Evolutionary conservation across 1,284 basidiomycete species (phyloP).

Genomic region (Pascua sp.): DNA sequence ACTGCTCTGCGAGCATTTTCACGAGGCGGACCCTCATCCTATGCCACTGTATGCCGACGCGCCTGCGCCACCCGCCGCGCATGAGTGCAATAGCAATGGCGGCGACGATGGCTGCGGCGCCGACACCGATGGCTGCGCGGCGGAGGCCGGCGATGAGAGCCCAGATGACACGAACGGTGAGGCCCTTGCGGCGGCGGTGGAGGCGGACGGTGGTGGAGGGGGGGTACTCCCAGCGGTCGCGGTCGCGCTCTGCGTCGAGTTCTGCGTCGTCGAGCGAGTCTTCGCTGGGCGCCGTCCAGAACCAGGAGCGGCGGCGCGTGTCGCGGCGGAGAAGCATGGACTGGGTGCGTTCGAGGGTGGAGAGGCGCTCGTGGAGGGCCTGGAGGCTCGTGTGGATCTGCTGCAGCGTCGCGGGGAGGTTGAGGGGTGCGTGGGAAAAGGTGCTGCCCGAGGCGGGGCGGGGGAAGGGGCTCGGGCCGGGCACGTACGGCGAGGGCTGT

Average conservation of each 20-base stretch:
- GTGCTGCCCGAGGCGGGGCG: constrained; percentile 46
- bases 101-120: constrained; percentile 29
- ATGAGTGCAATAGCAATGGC: constrained; percentile 28
- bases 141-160: constrained; percentile 30
- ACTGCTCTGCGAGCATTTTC: constrained; percentile 2
- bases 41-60: constrained; percentile 1
- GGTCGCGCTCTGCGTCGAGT: constrained; percentile 20
- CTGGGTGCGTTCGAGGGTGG: constrained; percentile 61
- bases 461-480: constrained; percentile 5
- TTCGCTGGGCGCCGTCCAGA: constrained; percentile 36
- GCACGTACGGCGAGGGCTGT: constrained; percentile 12
- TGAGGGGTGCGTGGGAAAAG: constrained; percentile 31
- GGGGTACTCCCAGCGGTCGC: constrained; percentile 18
- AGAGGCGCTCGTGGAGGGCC: constrained; percentile 82
- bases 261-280: constrained; percentile 39
- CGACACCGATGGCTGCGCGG: constrained; percentile 35
- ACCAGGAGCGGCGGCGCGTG: constrained; percentile 32
- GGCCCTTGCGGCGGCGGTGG: constrained; percentile 17
- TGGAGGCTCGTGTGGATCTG: constrained; percentile 74
- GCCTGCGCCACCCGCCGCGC: constrained; percentile 30
- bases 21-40: constrained; percentile 10
- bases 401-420: constrained; percentile 39
- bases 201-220: constrained; percentile 19
- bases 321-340: constrained; percentile 33
- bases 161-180: constrained; percentile 34